Base-by-base conservation (phyloP, 805 yeast species). In the Komagataella kurtzmanii region DNA sequence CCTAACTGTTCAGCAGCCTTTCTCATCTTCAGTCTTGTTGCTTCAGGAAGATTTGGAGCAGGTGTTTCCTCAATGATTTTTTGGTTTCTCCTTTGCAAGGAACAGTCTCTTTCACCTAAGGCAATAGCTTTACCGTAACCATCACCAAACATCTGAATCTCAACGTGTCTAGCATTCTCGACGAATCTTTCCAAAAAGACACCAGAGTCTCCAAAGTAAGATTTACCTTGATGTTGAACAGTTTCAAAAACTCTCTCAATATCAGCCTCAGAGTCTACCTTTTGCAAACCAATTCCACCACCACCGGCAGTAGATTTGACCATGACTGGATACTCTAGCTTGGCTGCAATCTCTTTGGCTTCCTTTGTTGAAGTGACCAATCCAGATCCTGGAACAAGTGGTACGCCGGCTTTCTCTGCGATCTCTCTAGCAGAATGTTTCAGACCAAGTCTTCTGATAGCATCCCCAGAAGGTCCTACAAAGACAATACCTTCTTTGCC, bases 271-370 rank as follows among this genome's bases (percentile, higher is more conserved):
- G 81, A 75, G 61, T 90, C 96, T 54, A 90, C 97, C 64, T 89
- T 86, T 67, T 91, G 97, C 59, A 91, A 72, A 57, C 99, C 99
- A 62, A 91, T 91, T 69, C 99, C 99, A 68, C 99, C 99, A 62
- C 99, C 99, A 65, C 99, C 99, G 23, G 98, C 98, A 55, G 99
- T 93, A 23, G 96, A 85, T 68, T 91, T 91, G 50, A 93, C 87
- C 98, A 91, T 91, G 40, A 91, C 80, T 24, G 98, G 98, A 60
- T 88, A 93, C 53, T 77, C 85, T 50, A 91, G 72, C 59, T 77
- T 70, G 17, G 78, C 81, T 14, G 97, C 98, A 55, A 83, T 77
- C 54, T 70, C 74, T 53, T 74, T 72, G 3, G 98, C 98, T 60
- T 86, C 96, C 8, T 75, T 75, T 10, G 90, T 75, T 55, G 79